These are phyloP conservation scores for Alternaria dauci DNA, from an alignment of 2,329 filamentous ascomycete genomes.

Conservation along the genomic window DNA sequence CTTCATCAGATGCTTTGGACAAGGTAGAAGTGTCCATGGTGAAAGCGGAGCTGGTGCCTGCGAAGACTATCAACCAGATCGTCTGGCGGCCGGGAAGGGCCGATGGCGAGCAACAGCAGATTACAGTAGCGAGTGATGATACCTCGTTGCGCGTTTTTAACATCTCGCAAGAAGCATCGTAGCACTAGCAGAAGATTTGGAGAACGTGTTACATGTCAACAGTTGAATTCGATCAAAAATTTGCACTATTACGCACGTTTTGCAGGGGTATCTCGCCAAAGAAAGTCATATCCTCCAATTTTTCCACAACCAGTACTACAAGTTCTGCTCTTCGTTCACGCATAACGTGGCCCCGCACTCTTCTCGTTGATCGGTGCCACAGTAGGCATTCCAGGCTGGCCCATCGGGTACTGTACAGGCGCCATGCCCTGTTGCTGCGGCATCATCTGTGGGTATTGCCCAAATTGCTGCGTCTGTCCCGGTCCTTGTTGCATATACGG, in stretches of 20 bases:
- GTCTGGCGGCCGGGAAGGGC: slow-evolving; percentile 40
- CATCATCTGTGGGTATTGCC: slow-evolving; percentile 7
- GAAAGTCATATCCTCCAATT: not conserved
- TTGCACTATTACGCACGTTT: slow-evolving; percentile 4
- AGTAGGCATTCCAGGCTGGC: not conserved
- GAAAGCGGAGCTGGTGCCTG: slow-evolving; percentile 25
- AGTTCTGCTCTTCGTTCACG: slow-evolving; percentile 7
- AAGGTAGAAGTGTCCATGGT: slow-evolving; percentile 27
- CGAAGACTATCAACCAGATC: slow-evolving; percentile 45
- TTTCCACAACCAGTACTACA: not conserved
- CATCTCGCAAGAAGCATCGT: slow-evolving; percentile 5
- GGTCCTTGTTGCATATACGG: slow-evolving; percentile 20
- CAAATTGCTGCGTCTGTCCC: slow-evolving; percentile 10
- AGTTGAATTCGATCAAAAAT: not conserved
- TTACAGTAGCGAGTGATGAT: slow-evolving; percentile 55
- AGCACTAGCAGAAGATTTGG: not conserved
- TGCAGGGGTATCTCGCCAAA: slow-evolving; percentile 12
- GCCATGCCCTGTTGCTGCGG: slow-evolving; percentile 14
- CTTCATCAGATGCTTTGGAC: slow-evolving; percentile 18
- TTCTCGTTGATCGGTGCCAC: slow-evolving; percentile 29
- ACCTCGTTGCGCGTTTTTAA: slow-evolving; percentile 50
- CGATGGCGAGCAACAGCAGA: slow-evolving; percentile 28
- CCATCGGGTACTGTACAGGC: slow-evolving; percentile 7
- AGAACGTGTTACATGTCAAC: not conserved
- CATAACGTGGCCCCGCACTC: slow-evolving; percentile 24